Percentiles rank a stretch among this genome's conserved stretches.
Conservation (phyloP, 352 stramenopile genomes). For the Thalassiosira mediterranea region DNA sequence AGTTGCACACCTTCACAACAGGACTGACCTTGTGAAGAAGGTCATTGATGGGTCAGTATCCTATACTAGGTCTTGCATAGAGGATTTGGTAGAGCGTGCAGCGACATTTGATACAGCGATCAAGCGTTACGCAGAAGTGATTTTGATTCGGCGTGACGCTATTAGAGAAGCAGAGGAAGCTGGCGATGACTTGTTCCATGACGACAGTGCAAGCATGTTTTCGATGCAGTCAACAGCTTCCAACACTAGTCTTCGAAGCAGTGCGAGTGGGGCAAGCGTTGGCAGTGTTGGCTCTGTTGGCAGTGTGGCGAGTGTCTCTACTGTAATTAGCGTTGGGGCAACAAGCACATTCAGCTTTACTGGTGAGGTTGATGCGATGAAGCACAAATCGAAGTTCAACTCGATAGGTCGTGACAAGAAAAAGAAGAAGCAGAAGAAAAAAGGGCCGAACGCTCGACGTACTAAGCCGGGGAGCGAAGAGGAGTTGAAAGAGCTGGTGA, state of each 20-base stretch:
- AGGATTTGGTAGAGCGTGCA: conserved; percentile 65
- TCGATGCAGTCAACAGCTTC: conserved; percentile 72
- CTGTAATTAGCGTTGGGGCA: conserved; percentile 75
- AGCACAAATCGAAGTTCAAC: conserved; percentile 85
- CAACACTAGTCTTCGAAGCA: conserved; percentile 68
- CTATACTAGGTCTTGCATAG: conserved; percentile 62
- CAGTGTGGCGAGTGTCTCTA: conserved; percentile 68
- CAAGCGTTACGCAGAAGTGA: conserved; percentile 68
- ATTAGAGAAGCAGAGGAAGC: conserved; percentile 45
- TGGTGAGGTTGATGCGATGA: conserved; percentile 61
- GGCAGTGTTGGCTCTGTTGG: conserved; percentile 48
- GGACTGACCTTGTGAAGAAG: conserved; percentile 68
- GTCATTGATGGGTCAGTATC: conserved; percentile 58
- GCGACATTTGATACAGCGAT: conserved; percentile 63
- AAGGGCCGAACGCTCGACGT: conserved; percentile 35
- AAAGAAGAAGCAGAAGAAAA: conserved; percentile 73
- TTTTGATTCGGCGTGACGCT: conserved; percentile 72
- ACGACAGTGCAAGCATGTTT: conserved; percentile 80
- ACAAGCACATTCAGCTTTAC: conserved; percentile 76
- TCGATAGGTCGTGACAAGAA: conserved; percentile 71
- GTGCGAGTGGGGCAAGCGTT: conserved; percentile 53
- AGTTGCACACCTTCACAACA: conserved; percentile 50
- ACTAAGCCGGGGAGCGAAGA: conserved; percentile 73
- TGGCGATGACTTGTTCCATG: conserved; percentile 35
- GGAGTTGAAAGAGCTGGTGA: conserved; percentile 69